Conservation (phyloP, 768 basidiomycete genomes). For the Auriculariales sp. region DNA sequence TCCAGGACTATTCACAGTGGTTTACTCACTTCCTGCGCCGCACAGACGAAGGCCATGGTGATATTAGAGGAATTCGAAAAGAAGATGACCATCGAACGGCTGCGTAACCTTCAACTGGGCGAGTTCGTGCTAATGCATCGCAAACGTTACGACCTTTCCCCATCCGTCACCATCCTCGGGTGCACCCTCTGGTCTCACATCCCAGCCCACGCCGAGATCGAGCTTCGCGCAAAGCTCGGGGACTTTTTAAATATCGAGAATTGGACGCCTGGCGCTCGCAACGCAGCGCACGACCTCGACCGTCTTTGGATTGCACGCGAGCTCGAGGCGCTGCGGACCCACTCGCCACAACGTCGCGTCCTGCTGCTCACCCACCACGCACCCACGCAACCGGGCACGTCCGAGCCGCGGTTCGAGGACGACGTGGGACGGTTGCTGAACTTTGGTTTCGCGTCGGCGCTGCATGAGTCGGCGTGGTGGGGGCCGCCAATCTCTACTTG, state of each 20-base stretch:
- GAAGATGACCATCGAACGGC: neutral
- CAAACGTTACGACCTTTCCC: constrained; percentile 19
- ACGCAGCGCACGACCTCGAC: constrained; percentile 16
- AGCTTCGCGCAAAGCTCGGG: constrained; percentile 14
- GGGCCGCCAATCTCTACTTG: constrained; percentile 4
- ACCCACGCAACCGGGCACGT: constrained; percentile 21
- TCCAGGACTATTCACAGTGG: too few species aligned
- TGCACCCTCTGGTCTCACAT: constrained; percentile 26
- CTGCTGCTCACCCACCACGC: constrained; percentile 28
- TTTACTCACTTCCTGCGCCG: too few species aligned
- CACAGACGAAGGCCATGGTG: constrained; percentile 1
- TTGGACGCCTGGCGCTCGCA: constrained; percentile 14
- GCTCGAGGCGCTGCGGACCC: constrained; percentile 12
- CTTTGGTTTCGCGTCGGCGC: neutral
- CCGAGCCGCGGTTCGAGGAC: constrained; percentile 13
- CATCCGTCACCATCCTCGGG: constrained; percentile 21
- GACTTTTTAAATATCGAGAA: constrained; percentile 20
- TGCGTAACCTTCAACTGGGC: constrained; percentile 6
- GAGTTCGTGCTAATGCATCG: constrained; percentile 21
- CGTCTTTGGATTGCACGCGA: constrained; percentile 17
- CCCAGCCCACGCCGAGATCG: constrained; percentile 14
- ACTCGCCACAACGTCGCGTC: constrained; percentile 17
- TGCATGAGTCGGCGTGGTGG: neutral
- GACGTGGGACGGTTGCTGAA: neutral
- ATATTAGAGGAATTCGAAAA: constrained; percentile 7